phyloP scores from a whole-genome alignment of 805 yeast genomes.

The Nakazawaea ambrosiae region DNA sequence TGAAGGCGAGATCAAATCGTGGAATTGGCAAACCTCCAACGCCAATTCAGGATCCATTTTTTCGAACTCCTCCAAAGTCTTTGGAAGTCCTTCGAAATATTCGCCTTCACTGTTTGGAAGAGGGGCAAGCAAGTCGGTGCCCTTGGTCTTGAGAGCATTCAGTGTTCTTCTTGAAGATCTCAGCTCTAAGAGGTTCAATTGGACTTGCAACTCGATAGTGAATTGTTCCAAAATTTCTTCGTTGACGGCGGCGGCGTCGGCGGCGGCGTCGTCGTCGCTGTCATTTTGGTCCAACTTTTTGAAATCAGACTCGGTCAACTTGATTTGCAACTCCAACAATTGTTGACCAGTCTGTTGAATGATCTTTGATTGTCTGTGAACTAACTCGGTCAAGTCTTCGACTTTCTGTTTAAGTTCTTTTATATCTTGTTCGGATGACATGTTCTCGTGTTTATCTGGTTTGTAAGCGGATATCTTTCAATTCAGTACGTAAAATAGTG shows the following conservation, averaged over 20 bases:
- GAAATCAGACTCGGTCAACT: slow-evolving; percentile 30
- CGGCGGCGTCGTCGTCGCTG: slow-evolving; percentile 49
- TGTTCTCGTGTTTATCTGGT: background rate
- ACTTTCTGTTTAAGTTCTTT: slow-evolving; percentile 37
- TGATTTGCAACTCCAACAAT: slow-evolving; percentile 62
- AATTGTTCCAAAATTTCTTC: too few species aligned
- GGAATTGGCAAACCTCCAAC: slow-evolving; percentile 57
- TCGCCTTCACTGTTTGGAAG: slow-evolving; percentile 78
- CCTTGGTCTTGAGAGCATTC: slow-evolving; percentile 44
- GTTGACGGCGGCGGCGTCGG: slow-evolving; percentile 79
- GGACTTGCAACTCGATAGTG: slow-evolving; percentile 87
- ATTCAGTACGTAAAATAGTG: too few species aligned
- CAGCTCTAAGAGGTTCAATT: slow-evolving; percentile 72
- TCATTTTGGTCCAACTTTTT: slow-evolving; percentile 19
- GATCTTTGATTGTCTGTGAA: slow-evolving; percentile 58
- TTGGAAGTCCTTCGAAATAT: slow-evolving; percentile 46
- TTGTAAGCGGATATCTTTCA: background rate
- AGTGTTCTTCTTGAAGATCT: slow-evolving; percentile 65
- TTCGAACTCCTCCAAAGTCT: slow-evolving; percentile 45
- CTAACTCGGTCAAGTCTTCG: slow-evolving; percentile 41
- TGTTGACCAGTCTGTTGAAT: slow-evolving; percentile 77
- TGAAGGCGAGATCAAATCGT: slow-evolving; percentile 68
- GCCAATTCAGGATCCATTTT: slow-evolving; percentile 37
- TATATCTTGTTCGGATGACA: slow-evolving; percentile 13
- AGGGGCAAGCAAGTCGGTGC: slow-evolving; percentile 49